These are phyloP conservation scores for Licmophora abbreviata DNA, from an alignment of 108 stramenopile species.

Conservation along the genomic window DNA sequence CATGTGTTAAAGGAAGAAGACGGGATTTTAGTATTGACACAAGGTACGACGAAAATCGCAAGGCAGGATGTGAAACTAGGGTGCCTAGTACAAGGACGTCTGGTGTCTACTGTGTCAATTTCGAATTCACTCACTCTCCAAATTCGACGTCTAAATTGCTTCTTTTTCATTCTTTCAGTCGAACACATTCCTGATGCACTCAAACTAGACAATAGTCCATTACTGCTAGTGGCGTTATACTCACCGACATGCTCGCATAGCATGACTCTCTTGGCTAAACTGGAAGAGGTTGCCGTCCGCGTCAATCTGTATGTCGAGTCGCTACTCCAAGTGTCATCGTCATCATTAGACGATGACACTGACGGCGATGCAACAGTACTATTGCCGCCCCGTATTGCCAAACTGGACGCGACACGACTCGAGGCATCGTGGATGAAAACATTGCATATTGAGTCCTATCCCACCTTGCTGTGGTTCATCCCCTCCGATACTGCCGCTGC, in stretches of 20 bases:
- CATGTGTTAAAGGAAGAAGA: too few species aligned
- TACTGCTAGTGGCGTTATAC: not conserved
- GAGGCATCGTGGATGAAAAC: constrained; percentile 2
- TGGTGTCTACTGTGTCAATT: not conserved
- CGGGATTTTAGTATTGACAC: not conserved
- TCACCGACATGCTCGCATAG: not conserved
- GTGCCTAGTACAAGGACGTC: not conserved
- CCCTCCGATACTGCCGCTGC: not conserved
- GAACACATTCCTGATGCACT: not conserved
- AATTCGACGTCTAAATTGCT: not conserved
- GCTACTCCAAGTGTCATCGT: not conserved
- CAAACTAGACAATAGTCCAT: not conserved
- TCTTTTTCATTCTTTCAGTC: not conserved
- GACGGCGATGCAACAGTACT: too few species aligned
- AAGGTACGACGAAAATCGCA: too few species aligned
- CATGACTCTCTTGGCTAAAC: not conserved
- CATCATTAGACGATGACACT: too few species aligned
- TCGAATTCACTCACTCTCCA: not conserved
- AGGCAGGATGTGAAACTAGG: too few species aligned
- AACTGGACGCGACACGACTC: constrained; percentile 1
- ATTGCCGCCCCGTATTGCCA: constrained; percentile 1
- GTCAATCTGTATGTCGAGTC: not conserved
- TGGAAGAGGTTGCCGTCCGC: not conserved
- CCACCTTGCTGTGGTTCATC: constrained; percentile 4
- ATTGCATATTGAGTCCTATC: constrained; percentile 1